A percentile compares a stretch with the other conserved stretches of the same genome.
Conservation (phyloP, 495 filamentous ascomycete species). For the Daldinia grandis region DNA sequence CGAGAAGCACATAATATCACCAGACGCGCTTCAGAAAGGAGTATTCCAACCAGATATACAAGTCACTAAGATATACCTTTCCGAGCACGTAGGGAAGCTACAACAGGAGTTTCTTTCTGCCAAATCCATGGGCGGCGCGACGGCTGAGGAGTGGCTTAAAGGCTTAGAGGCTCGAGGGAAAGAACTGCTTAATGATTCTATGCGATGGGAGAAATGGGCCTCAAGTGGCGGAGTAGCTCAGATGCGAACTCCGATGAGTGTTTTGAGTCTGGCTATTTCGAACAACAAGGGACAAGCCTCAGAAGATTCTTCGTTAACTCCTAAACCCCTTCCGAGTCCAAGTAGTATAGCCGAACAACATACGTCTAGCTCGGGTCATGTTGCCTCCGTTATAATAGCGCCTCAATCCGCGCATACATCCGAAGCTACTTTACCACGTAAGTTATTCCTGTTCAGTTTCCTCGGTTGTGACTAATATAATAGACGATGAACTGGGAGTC, state of each 20-base stretch:
- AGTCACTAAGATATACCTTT: conserved; percentile 69
- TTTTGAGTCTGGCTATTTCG: neutral
- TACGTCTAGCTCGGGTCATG: neutral
- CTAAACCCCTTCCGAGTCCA: conserved; percentile 1
- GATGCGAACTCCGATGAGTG: conserved; percentile 42
- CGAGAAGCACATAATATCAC: conserved; percentile 63
- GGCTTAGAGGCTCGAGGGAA: conserved; percentile 70
- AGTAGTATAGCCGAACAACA: conserved; percentile 1
- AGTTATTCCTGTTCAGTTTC: neutral
- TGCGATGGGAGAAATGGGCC: conserved; percentile 78
- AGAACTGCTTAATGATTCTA: conserved; percentile 61
- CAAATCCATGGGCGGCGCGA: conserved; percentile 65
- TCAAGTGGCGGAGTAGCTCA: conserved; percentile 54
- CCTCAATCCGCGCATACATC: conserved; percentile 1
- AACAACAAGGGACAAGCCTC: conserved; percentile 2
- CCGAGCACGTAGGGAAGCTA: conserved; percentile 64
- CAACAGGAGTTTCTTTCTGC: conserved; percentile 65
- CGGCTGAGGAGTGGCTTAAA: conserved; percentile 77
- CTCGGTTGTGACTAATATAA: neutral
- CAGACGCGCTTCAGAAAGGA: conserved; percentile 58
- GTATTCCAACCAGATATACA: conserved; percentile 56
- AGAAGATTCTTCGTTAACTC: conserved; percentile 2
- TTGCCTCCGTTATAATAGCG: neutral
- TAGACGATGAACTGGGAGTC: conserved; percentile 6
- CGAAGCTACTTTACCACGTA: conserved; percentile 1